These are phyloP conservation scores for Citrus trifoliata DNA, from an alignment of 345 rosid species.

Conservation along the genomic window DNA sequence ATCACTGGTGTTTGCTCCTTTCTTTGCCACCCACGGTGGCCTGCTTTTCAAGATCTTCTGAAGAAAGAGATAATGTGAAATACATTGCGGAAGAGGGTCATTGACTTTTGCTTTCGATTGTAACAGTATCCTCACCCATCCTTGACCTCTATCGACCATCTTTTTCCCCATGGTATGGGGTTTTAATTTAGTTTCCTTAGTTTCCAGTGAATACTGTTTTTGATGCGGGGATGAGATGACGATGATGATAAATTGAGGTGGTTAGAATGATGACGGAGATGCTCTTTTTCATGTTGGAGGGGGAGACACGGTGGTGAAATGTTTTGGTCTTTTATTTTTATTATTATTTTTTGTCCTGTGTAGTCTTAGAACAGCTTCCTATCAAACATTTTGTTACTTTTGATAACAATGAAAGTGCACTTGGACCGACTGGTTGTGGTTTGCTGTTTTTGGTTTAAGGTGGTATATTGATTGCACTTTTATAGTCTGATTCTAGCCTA, in stretches of 20 bases:
- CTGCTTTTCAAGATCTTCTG: constrained; percentile 60
- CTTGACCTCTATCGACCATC: not conserved
- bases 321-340: not conserved
- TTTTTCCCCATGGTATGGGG: not conserved
- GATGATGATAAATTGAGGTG: constrained; percentile 14
- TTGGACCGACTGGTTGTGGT: not conserved
- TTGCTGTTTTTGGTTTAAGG: not conserved
- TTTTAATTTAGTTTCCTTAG: constrained; percentile 9
- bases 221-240: constrained; percentile 9
- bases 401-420: not conserved
- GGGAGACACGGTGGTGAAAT: not conserved
- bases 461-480: not conserved
- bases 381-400: constrained; percentile 9
- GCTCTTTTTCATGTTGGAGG: not conserved
- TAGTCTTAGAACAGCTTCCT: not conserved
- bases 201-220: constrained; percentile 13
- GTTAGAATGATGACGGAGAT: constrained; percentile 7
- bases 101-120: not conserved
- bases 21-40: constrained; percentile 73
- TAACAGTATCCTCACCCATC: not conserved
- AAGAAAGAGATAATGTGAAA: not conserved
- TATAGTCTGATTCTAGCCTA: no score
- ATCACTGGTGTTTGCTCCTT: constrained; percentile 73
- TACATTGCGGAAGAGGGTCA: not conserved
- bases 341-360: not conserved